Evolutionary conservation across 2,329 filamentous ascomycete species (phyloP), one percentile per base, ranked within the genome.

Genomic region (Calonectria montana): DNA sequence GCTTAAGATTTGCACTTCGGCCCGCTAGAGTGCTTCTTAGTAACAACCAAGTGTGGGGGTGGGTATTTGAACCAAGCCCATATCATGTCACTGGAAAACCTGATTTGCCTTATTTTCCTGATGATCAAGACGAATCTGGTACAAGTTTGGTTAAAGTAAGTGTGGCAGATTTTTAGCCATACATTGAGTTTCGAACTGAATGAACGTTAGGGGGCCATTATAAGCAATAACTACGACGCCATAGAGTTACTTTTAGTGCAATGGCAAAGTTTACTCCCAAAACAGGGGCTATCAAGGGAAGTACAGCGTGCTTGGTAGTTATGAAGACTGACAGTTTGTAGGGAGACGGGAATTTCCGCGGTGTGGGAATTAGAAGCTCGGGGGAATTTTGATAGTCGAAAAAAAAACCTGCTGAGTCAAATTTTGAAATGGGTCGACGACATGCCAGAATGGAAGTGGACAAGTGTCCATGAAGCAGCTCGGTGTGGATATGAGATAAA

Each of bases 161-260:
- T 16, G 25, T 15, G 2, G 2, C 2, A 5, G 6, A 21, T n/a
- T 25, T 16, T 57, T 3, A 16, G 10, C 1, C 25, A 10, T 2
- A 12, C 2, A 16, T 5, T 13, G 10, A 39, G 21, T 57, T 5
- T 4, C 10, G 13, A 4, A 16, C n/a, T 57, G 2, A 57, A 23
- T 6, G 4, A 31, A 16, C 1, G 4, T 31, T 25, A 57, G 53
- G 2, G 2, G 23, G 21, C 31, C 2, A 23, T 57, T 1, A 1
- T 0, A 8, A 7, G 1, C 1, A 15, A 18, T 2, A 57, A n/a
- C 2, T 57, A 25, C 12, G 3, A 0, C 7, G 16, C 7, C 1
- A 25, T 25, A 9, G 53, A 57, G 13, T 4, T 16, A 12, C 25
- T 37, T 2, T 3, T 57, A 21, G 13, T 23, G 31, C n/a, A 57